Evolutionary conservation across 2,329 filamentous ascomycete genomes (phyloP), one percentile per base, ranked within the genome.

Genomic region (Beauveria asiatica): DNA sequence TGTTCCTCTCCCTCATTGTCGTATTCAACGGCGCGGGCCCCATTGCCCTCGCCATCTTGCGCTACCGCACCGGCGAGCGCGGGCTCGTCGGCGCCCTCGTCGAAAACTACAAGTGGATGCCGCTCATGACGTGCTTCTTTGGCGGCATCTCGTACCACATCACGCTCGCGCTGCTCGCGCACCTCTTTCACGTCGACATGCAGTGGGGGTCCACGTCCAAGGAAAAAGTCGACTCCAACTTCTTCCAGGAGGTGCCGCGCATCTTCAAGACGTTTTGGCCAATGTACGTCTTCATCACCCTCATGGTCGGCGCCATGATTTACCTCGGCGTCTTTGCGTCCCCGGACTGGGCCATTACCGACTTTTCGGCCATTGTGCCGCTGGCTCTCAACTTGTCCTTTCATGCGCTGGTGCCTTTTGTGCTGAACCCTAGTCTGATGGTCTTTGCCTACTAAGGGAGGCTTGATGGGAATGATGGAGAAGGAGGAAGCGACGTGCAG

Each of bases 11-110:
- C 13, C 80, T 89, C 64, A 72, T 88, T 57, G 75, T 88, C 59
- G 80, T 89, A 56, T 89, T 89, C 75, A 84, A 82, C 55, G 78
- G 77, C 4, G 72, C 86, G 5, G 84, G 83, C 17, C 86, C 85
- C 67, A 60, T 87, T 55, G 72, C 82, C 16, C 77, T 89, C 9
- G 85, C 84, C 3, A 73, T 85, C 23, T 76, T 87, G 49, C 80
- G 86, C 39, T 87, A 88, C 71, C 79, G 86, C 46, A 77, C 82
- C 39, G 78, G 78, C 51, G 81, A 86, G 66, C 73, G 76, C 61
- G 72, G 72, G 2, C 75, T 87, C 30, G 68, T 84, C 49, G 65
- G 68, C 17, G 66, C 77, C 2, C 54, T 62, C 9, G 23, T 64
- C 8, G 64, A 65, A 65, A 87, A 86, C 67, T 72, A 86, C 67